Conservation (phyloP, 305 asterid species). For the Fraxinus sp. region DNA sequence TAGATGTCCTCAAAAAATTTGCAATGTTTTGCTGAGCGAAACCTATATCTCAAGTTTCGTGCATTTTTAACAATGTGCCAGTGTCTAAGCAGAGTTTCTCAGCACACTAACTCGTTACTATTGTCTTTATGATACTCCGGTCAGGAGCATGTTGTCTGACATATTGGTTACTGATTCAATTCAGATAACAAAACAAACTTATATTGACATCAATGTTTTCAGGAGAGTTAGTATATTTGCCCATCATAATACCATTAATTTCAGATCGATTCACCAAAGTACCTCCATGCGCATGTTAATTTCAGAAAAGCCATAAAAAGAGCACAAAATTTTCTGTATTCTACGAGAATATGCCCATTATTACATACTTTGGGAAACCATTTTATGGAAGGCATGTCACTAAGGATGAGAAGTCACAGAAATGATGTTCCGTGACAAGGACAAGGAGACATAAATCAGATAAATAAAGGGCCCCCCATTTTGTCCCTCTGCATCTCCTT, state of each 20-base stretch:
- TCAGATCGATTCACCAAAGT: background rate
- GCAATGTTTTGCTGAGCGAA: background rate
- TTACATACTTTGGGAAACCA: background rate
- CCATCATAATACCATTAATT: background rate
- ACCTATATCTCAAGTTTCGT: background rate
- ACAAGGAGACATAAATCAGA: background rate
- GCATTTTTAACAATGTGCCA: background rate
- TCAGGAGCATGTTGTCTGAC: background rate
- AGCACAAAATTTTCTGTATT: background rate
- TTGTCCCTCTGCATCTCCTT: background rate
- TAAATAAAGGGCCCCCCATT: background rate
- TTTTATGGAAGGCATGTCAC: background rate
- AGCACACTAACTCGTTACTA: background rate
- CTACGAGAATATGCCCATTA: background rate
- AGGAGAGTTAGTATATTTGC: background rate
- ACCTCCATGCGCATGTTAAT: background rate
- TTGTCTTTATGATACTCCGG: background rate
- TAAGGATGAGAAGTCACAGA: background rate
- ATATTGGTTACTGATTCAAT: background rate
- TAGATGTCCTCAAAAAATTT: background rate
- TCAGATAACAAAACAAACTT: background rate
- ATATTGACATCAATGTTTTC: background rate
- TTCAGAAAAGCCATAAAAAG: background rate
- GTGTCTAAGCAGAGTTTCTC: background rate
- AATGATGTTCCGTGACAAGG: background rate